Evolutionary conservation across 2,329 filamentous ascomycete species (phyloP), one percentile per base, ranked within the genome.

Genomic region (Nigrospora sphaerica): DNA sequence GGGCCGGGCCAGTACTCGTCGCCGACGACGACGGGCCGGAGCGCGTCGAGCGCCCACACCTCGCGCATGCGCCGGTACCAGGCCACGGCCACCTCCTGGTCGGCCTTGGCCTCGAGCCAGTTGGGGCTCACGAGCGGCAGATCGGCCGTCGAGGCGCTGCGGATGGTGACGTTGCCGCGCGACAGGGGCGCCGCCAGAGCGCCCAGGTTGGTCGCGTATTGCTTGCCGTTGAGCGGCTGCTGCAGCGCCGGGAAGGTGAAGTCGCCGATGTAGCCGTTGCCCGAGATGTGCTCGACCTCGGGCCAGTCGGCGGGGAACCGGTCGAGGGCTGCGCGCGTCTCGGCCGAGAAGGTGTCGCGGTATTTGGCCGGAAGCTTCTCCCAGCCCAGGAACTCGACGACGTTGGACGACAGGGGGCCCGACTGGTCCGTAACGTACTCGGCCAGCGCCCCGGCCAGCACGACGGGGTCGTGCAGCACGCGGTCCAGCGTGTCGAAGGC

Each of bases 301-400:
- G 49, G 49, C 46, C 46, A 51, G 41, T 51, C 49, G 37, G 35
- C 49, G 28, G 49, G 47, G 35, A 77, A 81, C 48, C 78, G 75
- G 39, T 80, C 78, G 28, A 81, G 78, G 19, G 81, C 49, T 12
- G 54, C 54, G 33, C 46, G 49, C 34, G 48, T 52, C 19, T 50
- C 42, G 12, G 41, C 1, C 7, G 48, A 49, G 37, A 45, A 50
- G 28, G 49, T 46, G 1, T 17, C n/a, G 11, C 57, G 58, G 38
- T 49, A 51, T 19, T 43, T 23, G 7, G 17, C 43, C 11, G 62
- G 62, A 11, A 64, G 47, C 48, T 61, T 62, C 51, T 64, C 62
- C 48, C 54, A 58, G n/a, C 52, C 55, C 12, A 54, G 39, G 37
- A 60, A 54, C 34, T 58, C 57, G 18, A 52, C 48, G 38, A 52